phyloP scores from a whole-genome alignment of 2,329 filamentous ascomycete genomes.

The Diaporthe aspalathi region DNA sequence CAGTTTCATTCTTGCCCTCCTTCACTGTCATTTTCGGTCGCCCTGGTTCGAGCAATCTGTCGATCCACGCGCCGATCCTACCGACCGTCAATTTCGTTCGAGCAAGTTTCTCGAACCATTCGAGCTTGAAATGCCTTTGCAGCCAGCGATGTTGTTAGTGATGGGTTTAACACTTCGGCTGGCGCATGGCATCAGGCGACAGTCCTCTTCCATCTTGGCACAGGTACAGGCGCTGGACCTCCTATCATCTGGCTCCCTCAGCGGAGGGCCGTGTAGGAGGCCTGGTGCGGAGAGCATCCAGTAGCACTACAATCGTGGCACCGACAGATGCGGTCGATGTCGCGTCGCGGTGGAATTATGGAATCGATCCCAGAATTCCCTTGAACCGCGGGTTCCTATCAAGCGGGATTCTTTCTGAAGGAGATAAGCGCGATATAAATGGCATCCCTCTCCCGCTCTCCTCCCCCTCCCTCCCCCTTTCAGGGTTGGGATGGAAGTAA shows the following conservation, averaged over 20 bases:
- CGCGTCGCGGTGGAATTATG: conserved; percentile 28
- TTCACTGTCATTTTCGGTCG: neutral
- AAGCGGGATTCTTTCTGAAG: conserved; percentile 64
- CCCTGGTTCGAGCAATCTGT: neutral
- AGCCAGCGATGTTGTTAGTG: no score
- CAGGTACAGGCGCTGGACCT: neutral
- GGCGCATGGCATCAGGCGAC: conserved; percentile 17
- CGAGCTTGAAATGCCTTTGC: neutral
- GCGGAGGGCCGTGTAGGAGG: neutral
- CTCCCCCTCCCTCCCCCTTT: no score
- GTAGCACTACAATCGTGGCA: conserved; percentile 39
- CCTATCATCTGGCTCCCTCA: neutral
- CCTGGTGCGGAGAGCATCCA: neutral
- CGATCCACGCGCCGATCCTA: no score
- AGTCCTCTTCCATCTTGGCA: conserved; percentile 21
- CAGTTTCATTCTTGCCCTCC: neutral
- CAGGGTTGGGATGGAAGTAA: conserved; percentile 31
- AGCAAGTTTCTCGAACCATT: no score
- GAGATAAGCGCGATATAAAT: conserved; percentile 69
- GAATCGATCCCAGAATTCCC: conserved; percentile 23
- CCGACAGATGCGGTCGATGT: conserved; percentile 40
- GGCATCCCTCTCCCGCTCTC: conserved; percentile 43
- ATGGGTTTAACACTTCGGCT: no score
- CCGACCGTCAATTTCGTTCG: no score
- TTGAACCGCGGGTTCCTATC: conserved; percentile 35